Base-by-base conservation (phyloP, 345 rosid genomes). In the Balakata baccata region DNA sequence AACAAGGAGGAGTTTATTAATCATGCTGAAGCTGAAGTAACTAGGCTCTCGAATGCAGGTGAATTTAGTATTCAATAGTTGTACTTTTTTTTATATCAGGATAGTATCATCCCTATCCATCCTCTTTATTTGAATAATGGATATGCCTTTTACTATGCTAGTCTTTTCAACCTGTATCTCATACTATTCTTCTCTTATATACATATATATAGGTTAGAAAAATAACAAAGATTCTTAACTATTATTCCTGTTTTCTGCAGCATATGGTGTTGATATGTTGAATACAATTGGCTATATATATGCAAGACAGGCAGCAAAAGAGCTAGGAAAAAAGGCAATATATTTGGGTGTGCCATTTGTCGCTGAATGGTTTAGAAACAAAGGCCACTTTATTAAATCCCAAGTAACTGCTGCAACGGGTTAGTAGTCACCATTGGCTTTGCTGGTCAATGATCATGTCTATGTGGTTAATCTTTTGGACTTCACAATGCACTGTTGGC, bases 381-480 rank as follows among this genome's bases (percentile, higher is more conserved):
- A 94, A 82, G 98, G 97, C 54, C 98, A 94, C 69, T 87, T 80
- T 73, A 89, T 92, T 73, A 95, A 95, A 83, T 95, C 99, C 78
- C 98, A 91, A 89, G 97, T 95, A 53, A 95, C 98, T 65, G 99
- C 99, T 60, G 96, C 98, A 49, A 92, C 98, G 82, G 99, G 99
- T 95, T 76, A 77, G 87, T 79, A 60, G 23, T 59, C 74, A 70
- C 66, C 64, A 60, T 51, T 63, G 52, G 47, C 68, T 69, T 69
- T n/a, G n/a, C 56, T 74, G 43, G 61, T 64, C 38, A 75, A 39
- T 54, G 62, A 49, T 50, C 61, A 72, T 58, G 66, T 49, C 4
- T 8, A 18, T 37, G 49, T 75, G 45, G 46, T 57, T 46, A 65
- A 72, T 41, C 22, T 51, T 70, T 70, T 23, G 57, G 20, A 43